Evolutionary conservation across 192 early-diverging fungal species (phyloP).

Genomic region (Linnemannia zychae): DNA sequence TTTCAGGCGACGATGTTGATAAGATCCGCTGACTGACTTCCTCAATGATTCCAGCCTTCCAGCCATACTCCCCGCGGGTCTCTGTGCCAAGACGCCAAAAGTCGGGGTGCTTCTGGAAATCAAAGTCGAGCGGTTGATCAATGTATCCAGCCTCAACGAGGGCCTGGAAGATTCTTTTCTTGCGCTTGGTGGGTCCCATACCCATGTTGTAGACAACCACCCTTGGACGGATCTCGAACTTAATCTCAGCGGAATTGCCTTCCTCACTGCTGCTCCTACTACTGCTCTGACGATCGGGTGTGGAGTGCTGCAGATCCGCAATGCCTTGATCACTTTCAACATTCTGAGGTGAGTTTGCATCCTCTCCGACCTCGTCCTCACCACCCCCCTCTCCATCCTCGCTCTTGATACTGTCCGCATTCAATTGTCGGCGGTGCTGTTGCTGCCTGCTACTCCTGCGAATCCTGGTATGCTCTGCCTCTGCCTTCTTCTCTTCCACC

Average conservation of each 20-base stretch:
- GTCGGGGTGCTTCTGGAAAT: conserved; percentile 57
- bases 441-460: too few species aligned
- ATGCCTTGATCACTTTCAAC: neutral
- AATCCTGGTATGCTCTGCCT: too few species aligned
- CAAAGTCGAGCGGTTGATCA: conserved; percentile 52
- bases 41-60: conserved; percentile 64
- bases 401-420: too few species aligned
- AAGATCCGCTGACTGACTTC: conserved; percentile 46
- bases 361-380: too few species aligned
- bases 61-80: conserved; percentile 67
- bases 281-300: conserved; percentile 7
- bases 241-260: neutral
- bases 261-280: conserved; percentile 14
- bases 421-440: too few species aligned
- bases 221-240: conserved; percentile 42
- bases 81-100: conserved; percentile 61
- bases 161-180: conserved; percentile 38
- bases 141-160: conserved; percentile 53
- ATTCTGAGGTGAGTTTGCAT: neutral
- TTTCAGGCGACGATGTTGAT: neutral
- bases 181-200: conserved; percentile 50
- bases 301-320: neutral
- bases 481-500: too few species aligned
- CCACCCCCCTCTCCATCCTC: too few species aligned
- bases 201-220: conserved; percentile 66